Conservation (phyloP, 2,329 filamentous ascomycete genomes). For the Eutypa lata region DNA sequence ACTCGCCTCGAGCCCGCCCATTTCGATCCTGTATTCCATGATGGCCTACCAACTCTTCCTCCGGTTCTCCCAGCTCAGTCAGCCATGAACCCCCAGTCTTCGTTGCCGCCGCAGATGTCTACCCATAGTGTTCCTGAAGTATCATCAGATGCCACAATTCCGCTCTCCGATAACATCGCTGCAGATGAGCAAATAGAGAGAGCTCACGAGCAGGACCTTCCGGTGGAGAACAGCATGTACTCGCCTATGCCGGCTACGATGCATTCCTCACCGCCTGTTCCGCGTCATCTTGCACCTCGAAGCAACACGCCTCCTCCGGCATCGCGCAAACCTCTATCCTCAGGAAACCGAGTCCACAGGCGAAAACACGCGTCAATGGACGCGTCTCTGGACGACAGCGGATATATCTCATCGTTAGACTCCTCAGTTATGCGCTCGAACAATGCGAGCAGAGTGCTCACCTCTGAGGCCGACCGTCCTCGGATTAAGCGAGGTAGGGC, state of each 20-base stretch:
- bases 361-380: conserved; percentile 77
- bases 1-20: conserved; percentile 51
- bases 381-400: conserved; percentile 64
- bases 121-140: conserved; percentile 47
- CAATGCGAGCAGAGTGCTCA: conserved; percentile 61
- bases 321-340: conserved; percentile 58
- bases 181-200: conserved; percentile 50
- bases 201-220: conserved; percentile 35
- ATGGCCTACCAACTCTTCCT: conserved; percentile 48
- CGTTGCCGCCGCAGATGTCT: conserved; percentile 37
- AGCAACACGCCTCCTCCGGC: conserved; percentile 75
- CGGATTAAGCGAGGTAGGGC: conserved; percentile 84
- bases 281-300: conserved; percentile 54
- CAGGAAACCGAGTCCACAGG: conserved; percentile 66
- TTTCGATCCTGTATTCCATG: conserved; percentile 32
- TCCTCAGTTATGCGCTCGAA: conserved; percentile 80
- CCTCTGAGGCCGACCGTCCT: conserved; percentile 77
- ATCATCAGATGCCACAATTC: conserved; percentile 76
- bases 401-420: conserved; percentile 94
- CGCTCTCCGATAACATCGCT: conserved; percentile 63
- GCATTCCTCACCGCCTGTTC: conserved; percentile 86
- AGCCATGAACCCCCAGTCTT: conserved; percentile 30
- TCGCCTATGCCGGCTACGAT: conserved; percentile 71
- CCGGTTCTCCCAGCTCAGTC: conserved; percentile 29
- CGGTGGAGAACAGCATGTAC: conserved; percentile 53